Evolutionary conservation across 2,329 filamentous ascomycete species (phyloP), one percentile per base, ranked within the genome.

Genomic region (Botrytis fabae): DNA sequence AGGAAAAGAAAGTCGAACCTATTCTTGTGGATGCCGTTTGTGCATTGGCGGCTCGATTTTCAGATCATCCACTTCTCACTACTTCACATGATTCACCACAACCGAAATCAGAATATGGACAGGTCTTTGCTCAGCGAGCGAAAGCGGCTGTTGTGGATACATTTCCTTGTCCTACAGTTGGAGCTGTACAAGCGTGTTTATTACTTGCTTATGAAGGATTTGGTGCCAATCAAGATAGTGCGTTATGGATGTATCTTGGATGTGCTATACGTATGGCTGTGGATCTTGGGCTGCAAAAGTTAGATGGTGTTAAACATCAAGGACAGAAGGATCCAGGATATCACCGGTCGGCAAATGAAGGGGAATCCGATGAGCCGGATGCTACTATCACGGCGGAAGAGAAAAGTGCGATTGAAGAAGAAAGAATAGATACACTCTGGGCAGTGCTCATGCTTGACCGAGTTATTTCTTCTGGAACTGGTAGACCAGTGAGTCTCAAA

Each of bases 181-280:
- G 92, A 38, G 93, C 93, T 16, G 93, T 96, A 0, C 94, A 97
- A 78, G 93, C 94, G 0, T 94, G 92, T 66, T 83, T 97, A 18
- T 83, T 97, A 42, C 88, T 97, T 82, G 94, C 93, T 0, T 97
- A 97, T 79, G 93, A 97, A 77, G 92, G 95, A 61, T 97, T 97
- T 77, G 94, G 94, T 1, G 92, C 93, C 18, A 93, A 93, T 76
- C 93, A 95, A 78, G 94, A 97, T 79, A 97, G 93, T 80, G 93
- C 93, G 0, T 82, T 97, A 10, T 97, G 94, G 94, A 97, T 97
- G 93, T 97, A 97, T 79, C 85, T 97, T 1, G 94, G 94, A 0
- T 91, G 95, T 69, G 91, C 94, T 0, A 97, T 97, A 74, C 90
- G 94, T 7, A 92, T 94, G 89, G 91, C 91, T 0, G 88, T 93